phyloP scores from a whole-genome alignment of 1,139 yeast species.

The Scheffersomyces segobiensis region DNA sequence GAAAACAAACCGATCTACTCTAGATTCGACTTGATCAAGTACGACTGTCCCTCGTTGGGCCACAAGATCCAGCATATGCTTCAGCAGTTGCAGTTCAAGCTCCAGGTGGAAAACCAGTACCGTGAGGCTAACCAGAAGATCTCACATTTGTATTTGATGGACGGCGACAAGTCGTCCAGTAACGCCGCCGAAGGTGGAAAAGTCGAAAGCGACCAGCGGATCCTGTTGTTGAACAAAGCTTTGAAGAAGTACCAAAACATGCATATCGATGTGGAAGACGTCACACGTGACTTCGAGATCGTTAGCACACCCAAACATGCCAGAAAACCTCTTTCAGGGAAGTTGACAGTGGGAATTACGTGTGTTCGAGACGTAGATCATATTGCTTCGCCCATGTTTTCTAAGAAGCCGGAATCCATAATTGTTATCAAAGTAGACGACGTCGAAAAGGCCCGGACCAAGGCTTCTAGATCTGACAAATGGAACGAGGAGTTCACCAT shows the following conservation, averaged over 20 bases:
- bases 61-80: slow-evolving; percentile 94
- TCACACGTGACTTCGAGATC: slow-evolving; percentile 60
- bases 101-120: slow-evolving; percentile 91
- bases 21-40: slow-evolving; percentile 78
- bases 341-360: slow-evolving; percentile 65
- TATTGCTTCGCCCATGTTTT: slow-evolving; percentile 75
- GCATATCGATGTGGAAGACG: slow-evolving; percentile 70
- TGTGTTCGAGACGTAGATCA: slow-evolving; percentile 91
- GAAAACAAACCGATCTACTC: slow-evolving; percentile 49
- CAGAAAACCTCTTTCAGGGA: slow-evolving; percentile 82
- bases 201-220: slow-evolving; percentile 80
- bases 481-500: slow-evolving; percentile 85
- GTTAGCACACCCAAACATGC: slow-evolving; percentile 68
- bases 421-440: slow-evolving; percentile 85
- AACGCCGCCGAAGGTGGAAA: slow-evolving; percentile 89
- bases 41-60: slow-evolving; percentile 94
- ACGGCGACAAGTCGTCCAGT: slow-evolving; percentile 84
- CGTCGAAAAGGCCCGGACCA: slow-evolving; percentile 75
- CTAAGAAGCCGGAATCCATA: slow-evolving; percentile 78
- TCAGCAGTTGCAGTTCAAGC: slow-evolving; percentile 88
- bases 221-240: slow-evolving; percentile 79
- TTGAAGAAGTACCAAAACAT: slow-evolving; percentile 86
- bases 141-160: slow-evolving; percentile 79
- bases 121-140: slow-evolving; percentile 90
- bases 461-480: slow-evolving; percentile 71